Evolutionary conservation across 192 early-diverging fungal species (phyloP).

Genomic region (Coemansia sp.): DNA sequence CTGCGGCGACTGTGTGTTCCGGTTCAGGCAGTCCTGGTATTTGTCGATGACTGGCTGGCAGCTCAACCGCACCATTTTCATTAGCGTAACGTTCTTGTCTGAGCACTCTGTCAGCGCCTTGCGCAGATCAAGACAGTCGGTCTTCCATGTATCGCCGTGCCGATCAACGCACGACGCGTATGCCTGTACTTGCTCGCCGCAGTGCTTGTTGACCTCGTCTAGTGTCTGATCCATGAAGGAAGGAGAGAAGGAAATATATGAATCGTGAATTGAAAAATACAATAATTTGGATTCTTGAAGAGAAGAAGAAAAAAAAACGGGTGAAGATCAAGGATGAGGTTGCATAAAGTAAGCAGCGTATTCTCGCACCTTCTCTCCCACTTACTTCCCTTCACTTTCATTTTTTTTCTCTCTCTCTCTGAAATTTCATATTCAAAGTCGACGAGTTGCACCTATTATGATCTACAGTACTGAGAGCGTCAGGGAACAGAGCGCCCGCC

Average conservation of each 20-base stretch:
- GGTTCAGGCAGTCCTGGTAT: conserved; percentile 44
- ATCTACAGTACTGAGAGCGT: not conserved
- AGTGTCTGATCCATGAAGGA: conserved; percentile 51
- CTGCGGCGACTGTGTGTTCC: conserved; percentile 33
- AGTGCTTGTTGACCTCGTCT: conserved; percentile 58
- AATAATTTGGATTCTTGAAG: too few relatives aligned
- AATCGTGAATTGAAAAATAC: not conserved
- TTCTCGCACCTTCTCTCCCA: too few relatives aligned
- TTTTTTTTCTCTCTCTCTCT: too few relatives aligned
- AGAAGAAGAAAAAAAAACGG: too few relatives aligned
- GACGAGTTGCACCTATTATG: too few relatives aligned
- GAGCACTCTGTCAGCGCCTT: conserved; percentile 50
- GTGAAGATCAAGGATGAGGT: too few relatives aligned
- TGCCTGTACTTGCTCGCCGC: conserved; percentile 47
- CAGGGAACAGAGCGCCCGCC: not conserved
- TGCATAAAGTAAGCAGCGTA: too few relatives aligned
- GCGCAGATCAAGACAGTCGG: conserved; percentile 39
- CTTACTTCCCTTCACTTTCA: too few relatives aligned
- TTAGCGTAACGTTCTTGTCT: conserved; percentile 56
- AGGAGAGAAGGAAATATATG: not conserved
- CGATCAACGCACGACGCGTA: conserved; percentile 50
- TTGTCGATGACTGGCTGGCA: conserved; percentile 54
- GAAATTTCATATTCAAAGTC: too few relatives aligned
- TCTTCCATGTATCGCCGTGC: conserved; percentile 45
- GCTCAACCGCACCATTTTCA: conserved; percentile 54